Evolutionary conservation across 176 grass and related monocot genomes (phyloP).

Genomic region (Oryza longistaminata): DNA sequence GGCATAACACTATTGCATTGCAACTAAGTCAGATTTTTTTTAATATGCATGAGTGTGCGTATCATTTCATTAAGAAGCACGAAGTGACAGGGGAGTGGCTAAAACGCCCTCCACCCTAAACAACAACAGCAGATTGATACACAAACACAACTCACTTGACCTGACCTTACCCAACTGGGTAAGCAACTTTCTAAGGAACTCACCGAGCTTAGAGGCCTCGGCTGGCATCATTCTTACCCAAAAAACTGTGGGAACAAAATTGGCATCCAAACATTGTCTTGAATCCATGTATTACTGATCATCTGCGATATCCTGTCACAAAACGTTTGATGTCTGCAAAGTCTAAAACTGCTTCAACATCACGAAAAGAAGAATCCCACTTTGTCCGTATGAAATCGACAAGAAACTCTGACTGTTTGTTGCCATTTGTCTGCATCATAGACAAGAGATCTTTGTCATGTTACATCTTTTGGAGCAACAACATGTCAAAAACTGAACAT

Average conservation of each 20-base stretch:
- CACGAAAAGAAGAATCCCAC: conserved; percentile 57
- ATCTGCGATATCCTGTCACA: conserved; percentile 69
- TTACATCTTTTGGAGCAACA: conserved; percentile 25
- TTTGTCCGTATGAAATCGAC: conserved; percentile 59
- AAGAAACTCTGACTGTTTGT: conserved; percentile 71
- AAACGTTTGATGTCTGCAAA: conserved; percentile 81
- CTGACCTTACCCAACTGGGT: no score
- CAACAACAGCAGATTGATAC: no score
- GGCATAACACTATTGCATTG: background rate
- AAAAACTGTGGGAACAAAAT: background rate
- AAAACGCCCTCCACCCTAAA: no score
- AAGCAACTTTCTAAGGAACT: background rate
- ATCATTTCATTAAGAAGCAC: no score
- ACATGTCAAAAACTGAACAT: conserved; percentile 24
- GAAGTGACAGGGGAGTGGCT: no score
- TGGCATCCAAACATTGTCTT: conserved; percentile 16
- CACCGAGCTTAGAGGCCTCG: background rate
- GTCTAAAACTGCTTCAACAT: conserved; percentile 60
- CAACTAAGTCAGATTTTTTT: background rate
- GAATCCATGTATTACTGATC: conserved; percentile 15
- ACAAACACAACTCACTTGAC: no score
- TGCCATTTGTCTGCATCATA: conserved; percentile 80
- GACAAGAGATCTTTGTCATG: conserved; percentile 18
- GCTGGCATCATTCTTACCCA: conserved; percentile 27
- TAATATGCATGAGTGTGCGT: no score